A percentile compares a stretch with the other conserved stretches of the same genome.
Evolutionary conservation across 208 protist genomes (phyloP).

Genomic region (Crithidia bombi): DNA sequence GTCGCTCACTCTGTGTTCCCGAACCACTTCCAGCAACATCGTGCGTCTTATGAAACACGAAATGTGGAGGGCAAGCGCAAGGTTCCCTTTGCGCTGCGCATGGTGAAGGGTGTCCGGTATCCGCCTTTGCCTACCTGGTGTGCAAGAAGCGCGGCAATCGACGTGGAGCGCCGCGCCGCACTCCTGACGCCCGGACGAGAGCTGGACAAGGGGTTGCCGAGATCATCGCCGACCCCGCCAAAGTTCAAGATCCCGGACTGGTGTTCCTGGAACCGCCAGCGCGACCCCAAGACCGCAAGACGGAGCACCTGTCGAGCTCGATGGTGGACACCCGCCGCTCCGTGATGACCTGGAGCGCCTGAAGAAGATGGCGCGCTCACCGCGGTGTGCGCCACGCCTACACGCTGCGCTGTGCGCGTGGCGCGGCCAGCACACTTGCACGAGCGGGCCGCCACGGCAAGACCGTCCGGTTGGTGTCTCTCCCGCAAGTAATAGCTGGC

Average conservation of each 20-base stretch:
- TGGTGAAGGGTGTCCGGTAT: conserved; percentile 99
- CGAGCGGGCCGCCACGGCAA: conserved; percentile 98
- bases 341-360: conserved; percentile 99
- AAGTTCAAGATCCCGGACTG: conserved; percentile 99
- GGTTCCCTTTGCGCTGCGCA: conserved; percentile 97
- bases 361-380: conserved; percentile 99
- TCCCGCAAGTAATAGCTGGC: conserved; percentile 71
- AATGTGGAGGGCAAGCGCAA: conserved; percentile 99
- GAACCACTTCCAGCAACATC: conserved; percentile 99
- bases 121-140: conserved; percentile 98
- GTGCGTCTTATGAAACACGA: conserved; percentile 99
- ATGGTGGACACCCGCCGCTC: conserved; percentile 96
- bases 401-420: conserved; percentile 98
- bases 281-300: conserved; percentile 98
- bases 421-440: conserved; percentile 99
- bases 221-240: conserved; percentile 97
- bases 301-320: conserved; percentile 97
- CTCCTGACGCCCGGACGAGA: conserved; percentile 93
- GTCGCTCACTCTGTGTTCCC: conserved; percentile 59
- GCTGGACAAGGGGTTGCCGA: conserved; percentile 97
- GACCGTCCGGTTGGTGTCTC: conserved; percentile 89
- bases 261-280: conserved; percentile 99
- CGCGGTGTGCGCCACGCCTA: conserved; percentile 99
- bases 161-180: conserved; percentile 95
- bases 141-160: conserved; percentile 99